These are phyloP conservation scores for Dalechampia spathulata DNA, from an alignment of 441 rosid genomes.

Conservation along the genomic window DNA sequence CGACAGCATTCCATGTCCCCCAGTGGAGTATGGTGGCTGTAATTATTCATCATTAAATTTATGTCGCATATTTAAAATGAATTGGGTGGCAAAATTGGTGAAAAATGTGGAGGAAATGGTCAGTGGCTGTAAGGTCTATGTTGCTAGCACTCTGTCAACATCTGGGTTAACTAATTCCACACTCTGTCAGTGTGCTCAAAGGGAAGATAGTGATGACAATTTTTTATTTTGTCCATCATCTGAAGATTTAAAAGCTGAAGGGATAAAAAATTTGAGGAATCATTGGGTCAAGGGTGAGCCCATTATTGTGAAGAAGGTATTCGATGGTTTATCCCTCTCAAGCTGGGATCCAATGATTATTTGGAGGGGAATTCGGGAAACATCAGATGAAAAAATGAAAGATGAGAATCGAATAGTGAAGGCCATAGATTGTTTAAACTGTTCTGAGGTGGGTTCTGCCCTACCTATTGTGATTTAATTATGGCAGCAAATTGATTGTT, in stretches of 20 bases:
- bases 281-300: constrained; percentile 81
- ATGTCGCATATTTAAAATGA: constrained; percentile 88
- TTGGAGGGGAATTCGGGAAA: constrained; percentile 69
- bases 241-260: constrained; percentile 45
- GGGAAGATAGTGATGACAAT: constrained; percentile 53
- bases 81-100: constrained; percentile 95
- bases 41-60: constrained; percentile 57
- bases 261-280: constrained; percentile 56
- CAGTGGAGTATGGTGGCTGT: constrained; percentile 79
- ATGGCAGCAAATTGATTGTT: neutral
- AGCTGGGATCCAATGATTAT: constrained; percentile 76
- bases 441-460: constrained; percentile 56
- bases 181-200: constrained; percentile 39
- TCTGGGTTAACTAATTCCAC: constrained; percentile 28
- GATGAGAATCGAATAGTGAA: constrained; percentile 57
- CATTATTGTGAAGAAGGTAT: constrained; percentile 55
- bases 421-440: constrained; percentile 64
- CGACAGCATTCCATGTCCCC: constrained; percentile 89
- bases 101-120: constrained; percentile 95
- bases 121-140: constrained; percentile 62
- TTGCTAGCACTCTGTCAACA: constrained; percentile 22
- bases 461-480: constrained; percentile 15
- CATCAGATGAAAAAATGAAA: constrained; percentile 60
- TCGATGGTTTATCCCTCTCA: constrained; percentile 48
- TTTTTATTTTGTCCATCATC: constrained; percentile 56